Conservation (phyloP, 306 rosid genomes). For the Amphicarpaea edgeworthii region DNA sequence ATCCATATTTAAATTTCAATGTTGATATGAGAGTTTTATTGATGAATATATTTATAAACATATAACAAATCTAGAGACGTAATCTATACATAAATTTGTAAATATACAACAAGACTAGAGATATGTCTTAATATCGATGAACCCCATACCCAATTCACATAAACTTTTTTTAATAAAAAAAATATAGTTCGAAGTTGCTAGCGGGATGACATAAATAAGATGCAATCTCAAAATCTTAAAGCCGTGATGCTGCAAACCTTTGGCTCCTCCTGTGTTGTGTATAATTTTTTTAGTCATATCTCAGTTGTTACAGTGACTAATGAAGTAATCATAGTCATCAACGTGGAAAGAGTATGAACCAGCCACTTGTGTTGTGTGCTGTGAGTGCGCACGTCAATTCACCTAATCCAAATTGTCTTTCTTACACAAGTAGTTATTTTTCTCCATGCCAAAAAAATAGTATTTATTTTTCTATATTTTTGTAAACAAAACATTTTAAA, state of each 20-base stretch:
- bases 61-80: no score
- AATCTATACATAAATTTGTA: no score
- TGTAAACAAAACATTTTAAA: no score
- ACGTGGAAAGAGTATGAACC: conserved; percentile 23
- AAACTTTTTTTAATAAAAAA: no score
- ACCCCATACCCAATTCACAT: no score
- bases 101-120: no score
- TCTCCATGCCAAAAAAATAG: no score
- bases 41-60: no score
- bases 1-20: no score
- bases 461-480: no score
- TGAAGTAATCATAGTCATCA: conserved; percentile 11
- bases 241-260: conserved; percentile 35
- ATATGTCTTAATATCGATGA: no score
- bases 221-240: conserved; percentile 41
- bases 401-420: conserved; percentile 58
- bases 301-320: conserved; percentile 9
- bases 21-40: no score
- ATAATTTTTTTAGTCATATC: conserved; percentile 39
- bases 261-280: background rate
- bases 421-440: background rate
- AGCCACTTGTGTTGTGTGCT: conserved; percentile 1
- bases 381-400: conserved; percentile 41
- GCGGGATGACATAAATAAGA: conserved; percentile 40
- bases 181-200: conserved; percentile 32